Percentiles rank a stretch among this genome's conserved stretches.
These are phyloP conservation scores for Gossypium lobatum DNA, from an alignment of 441 rosid genomes.

Conservation along the genomic window DNA sequence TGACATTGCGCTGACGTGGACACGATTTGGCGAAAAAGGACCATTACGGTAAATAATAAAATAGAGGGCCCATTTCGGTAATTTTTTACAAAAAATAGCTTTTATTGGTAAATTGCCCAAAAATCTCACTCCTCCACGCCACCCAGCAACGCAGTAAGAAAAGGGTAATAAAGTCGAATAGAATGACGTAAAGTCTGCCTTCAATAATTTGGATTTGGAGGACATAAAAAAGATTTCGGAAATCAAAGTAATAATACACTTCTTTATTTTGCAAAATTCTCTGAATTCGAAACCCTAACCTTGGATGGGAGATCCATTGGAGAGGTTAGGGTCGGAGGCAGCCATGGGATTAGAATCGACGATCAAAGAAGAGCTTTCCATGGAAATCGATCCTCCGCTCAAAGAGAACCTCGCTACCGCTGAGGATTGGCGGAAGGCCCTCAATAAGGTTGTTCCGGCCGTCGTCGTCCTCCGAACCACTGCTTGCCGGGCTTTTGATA, in stretches of 20 bases:
- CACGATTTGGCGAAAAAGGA: no score
- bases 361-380: slow-evolving; percentile 55
- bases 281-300: slow-evolving; percentile 9
- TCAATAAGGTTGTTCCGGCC: slow-evolving; percentile 76
- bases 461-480: slow-evolving; percentile 81
- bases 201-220: neutral
- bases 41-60: no score
- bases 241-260: neutral
- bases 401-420: slow-evolving; percentile 52
- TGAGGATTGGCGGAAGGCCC: slow-evolving; percentile 78
- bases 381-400: slow-evolving; percentile 68
- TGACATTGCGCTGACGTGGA: no score
- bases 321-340: slow-evolving; percentile 50
- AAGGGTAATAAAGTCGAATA: neutral
- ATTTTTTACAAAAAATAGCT: no score
- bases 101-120: no score
- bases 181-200: neutral
- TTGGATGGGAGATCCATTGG: slow-evolving; percentile 56
- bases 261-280: neutral
- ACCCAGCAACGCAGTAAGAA: neutral
- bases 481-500: slow-evolving; percentile 79
- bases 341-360: slow-evolving; percentile 39
- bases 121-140: neutral
- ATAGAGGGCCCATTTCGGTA: no score
- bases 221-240: neutral